Base-by-base conservation (phyloP, 2,329 filamentous ascomycete species). In the Orbilia brochopaga region DNA sequence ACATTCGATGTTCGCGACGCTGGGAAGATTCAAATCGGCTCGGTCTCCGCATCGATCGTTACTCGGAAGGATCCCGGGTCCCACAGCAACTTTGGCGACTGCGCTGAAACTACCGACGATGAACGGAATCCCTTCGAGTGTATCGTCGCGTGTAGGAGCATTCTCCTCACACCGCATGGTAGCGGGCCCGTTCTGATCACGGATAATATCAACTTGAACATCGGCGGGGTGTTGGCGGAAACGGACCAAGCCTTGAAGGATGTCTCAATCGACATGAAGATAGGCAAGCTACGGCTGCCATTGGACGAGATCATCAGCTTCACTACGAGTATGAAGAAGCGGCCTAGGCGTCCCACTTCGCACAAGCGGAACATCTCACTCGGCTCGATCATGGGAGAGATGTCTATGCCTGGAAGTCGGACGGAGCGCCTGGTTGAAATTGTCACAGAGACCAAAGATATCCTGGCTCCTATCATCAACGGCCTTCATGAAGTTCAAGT, bases 401-500 rank as follows among this genome's bases (percentile, higher is more conserved):
- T 90, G 19, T 87, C 89, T 35, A 82, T 84, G 32, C 87, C 89
- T 7, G 87, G 86, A n/a, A 90, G 82, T 75, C 83, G 80, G 73
- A 84, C 86, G 74, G 87, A 90, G 61, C 84, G 86, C 30, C 84
- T 96, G 64, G 88, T 92, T 63, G 89, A 90, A 78, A 89, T 90
- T 0, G 90, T 97, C 0, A 92, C 92, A 0, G 92, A 97, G 77
- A 96, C 92, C 0, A 93, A 92, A 76, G 92, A 96, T 74, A 94
- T 99, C 78, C 85, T 92, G 63, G 90, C 90, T 78, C 97, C 94
- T 0, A 88, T 97, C 46, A 82, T 99, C 55, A 87, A 91, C 50
- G 94, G 94, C 57, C 91, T 99, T 75, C 95, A 97, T 78, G 94
- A 99, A 79, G 90, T 99, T 11, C 94, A 99, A 79, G 91, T 99